Conservation (phyloP, 805 yeast genomes). For the Starmerella roubikii region DNA sequence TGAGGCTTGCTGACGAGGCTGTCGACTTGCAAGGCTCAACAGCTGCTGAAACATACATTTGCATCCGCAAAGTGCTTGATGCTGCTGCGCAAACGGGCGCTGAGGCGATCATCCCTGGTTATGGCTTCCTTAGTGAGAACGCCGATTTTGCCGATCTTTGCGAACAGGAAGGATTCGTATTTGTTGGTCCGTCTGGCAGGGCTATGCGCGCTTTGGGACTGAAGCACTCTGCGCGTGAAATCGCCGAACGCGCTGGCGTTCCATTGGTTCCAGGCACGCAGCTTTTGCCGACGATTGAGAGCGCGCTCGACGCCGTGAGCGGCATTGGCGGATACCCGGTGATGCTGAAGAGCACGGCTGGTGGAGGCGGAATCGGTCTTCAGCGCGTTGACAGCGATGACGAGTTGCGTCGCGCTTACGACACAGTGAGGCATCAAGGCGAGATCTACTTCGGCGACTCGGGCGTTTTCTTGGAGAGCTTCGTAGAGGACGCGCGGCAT, state of each 20-base stretch:
- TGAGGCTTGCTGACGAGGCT: constrained; percentile 65
- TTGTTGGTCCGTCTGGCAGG: constrained; percentile 94
- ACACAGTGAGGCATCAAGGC: constrained; percentile 89
- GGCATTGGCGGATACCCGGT: constrained; percentile 61
- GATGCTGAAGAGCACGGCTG: constrained; percentile 96
- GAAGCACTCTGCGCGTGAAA: constrained; percentile 92
- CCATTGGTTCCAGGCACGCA: constrained; percentile 98
- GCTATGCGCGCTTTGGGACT: constrained; percentile 83
- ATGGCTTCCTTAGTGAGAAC: constrained; percentile 91
- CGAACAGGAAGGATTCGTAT: constrained; percentile 66
- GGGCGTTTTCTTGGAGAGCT: constrained; percentile 89
- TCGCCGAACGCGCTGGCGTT: constrained; percentile 81
- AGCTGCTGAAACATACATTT: constrained; percentile 83
- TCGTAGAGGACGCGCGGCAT: constrained; percentile 89
- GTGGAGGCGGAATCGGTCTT: constrained; percentile 98
- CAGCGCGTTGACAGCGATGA: constrained; percentile 77
- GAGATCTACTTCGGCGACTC: constrained; percentile 84
- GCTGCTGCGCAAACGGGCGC: constrained; percentile 79
- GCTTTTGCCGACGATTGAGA: constrained; percentile 53
- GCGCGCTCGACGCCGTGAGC: constrained; percentile 64
- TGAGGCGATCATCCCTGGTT: constrained; percentile 96
- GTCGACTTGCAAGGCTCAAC: constrained; percentile 66
- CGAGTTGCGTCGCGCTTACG: constrained; percentile 75
- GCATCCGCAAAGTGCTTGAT: constrained; percentile 66
- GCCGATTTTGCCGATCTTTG: constrained; percentile 91